Evolutionary conservation across 2,329 filamentous ascomycete genomes (phyloP), one percentile per base, ranked within the genome.

Genomic region (Penicillium sp.): DNA sequence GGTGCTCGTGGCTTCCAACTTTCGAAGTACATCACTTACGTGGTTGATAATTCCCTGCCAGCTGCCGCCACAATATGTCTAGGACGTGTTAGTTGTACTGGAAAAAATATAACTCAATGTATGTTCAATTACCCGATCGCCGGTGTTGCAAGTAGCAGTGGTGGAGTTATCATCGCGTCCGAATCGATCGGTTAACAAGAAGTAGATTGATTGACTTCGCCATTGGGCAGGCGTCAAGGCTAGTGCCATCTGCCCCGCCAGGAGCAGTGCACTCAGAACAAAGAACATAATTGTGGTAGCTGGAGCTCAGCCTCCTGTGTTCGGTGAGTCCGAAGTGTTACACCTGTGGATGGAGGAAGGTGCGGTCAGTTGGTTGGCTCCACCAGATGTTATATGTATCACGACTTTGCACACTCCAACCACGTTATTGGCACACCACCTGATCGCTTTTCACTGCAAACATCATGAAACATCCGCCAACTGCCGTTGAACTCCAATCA

Each of bases 101-200:
- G 4, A 11, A 36, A n/a, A 4, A 34, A 34, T n/a, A n/a, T 5
- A n/a, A n/a, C n/a, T n/a, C 3, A 16, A n/a, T 2, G 4, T 36
- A 1, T n/a, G 13, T 4, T 7, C 13, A n/a, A 13, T 36, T n/a
- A 68, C 71, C 42, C 68, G 40, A 10, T 58, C 57, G 3, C 54
- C 57, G 4, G 60, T 59, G 54, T 71, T 55, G 38, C 72, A 75
- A n/a, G 62, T 22, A 7, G 70, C 69, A 3, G 67, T 70, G 1
- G 69, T 72, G 1, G 70, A 73, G 21, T 67, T 66, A 59, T 78
- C 75, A 0, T 69, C 70, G 13, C 72, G 71, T 13, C 70, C 74
- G 54, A 77, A 78, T 14, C 76, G 69, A 62, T 79, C 77, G 4
- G 76, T 79, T 27, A 79, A 50, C 46, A 79, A 63, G 57, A 78